Evolutionary conservation across 2,329 filamentous ascomycete genomes (phyloP).

Genomic region (Colletotrichum sp.): DNA sequence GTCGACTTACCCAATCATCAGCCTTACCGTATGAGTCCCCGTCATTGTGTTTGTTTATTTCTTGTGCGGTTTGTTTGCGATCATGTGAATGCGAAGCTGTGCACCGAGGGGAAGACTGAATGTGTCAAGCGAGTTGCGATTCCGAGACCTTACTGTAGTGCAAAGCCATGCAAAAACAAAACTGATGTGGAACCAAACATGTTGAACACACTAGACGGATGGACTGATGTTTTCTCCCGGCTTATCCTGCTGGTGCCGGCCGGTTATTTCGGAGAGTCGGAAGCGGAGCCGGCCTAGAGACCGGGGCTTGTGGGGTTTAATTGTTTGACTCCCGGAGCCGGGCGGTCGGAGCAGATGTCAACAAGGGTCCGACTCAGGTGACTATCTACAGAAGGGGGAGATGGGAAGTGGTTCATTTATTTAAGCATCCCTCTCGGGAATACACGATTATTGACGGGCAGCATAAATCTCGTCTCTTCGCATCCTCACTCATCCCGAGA

Average conservation of each 20-base stretch:
- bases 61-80: background rate
- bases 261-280: background rate
- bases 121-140: background rate
- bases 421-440: background rate
- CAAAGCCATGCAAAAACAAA: background rate
- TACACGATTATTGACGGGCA: background rate
- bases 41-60: background rate
- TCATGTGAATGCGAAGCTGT: background rate
- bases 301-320: background rate
- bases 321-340: background rate
- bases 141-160: background rate
- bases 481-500: background rate
- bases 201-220: accelerated
- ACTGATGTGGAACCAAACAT: accelerated
- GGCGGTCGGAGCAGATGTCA: background rate
- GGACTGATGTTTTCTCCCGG: background rate
- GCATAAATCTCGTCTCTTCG: background rate
- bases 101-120: background rate
- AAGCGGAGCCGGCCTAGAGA: background rate
- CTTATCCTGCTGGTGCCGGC: background rate
- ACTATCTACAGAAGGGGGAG: background rate
- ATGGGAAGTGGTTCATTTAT: background rate
- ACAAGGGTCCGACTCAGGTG: background rate
- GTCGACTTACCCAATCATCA: background rate
- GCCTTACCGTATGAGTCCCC: background rate